Conservation (phyloP, 164 flowering plant species). For the Brasenia schreberi region DNA sequence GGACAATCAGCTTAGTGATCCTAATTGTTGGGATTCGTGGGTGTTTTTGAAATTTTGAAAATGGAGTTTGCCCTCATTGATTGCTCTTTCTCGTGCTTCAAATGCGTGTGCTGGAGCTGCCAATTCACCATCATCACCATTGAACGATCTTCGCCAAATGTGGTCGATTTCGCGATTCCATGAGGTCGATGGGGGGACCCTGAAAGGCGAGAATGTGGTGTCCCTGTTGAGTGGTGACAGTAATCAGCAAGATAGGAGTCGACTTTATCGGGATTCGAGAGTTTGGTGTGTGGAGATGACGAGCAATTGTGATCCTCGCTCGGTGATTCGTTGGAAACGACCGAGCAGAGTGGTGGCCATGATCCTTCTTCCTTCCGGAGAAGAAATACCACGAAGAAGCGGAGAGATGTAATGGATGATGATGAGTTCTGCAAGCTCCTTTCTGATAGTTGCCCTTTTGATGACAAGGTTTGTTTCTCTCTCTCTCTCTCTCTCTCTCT, state of each 20-base stretch:
- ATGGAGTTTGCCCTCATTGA: no score
- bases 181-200: no score
- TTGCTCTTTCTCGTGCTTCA: no score
- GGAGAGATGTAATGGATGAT: constrained; percentile 25
- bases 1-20: no score
- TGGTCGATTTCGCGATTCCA: no score
- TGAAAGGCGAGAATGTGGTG: constrained; percentile 17
- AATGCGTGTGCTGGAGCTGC: no score
- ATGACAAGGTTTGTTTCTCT: constrained; percentile 20
- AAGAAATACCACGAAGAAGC: background rate
- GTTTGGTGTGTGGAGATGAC: constrained; percentile 15
- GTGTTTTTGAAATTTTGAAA: no score
- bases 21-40: no score
- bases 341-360: constrained; percentile 43
- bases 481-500: background rate
- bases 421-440: constrained; percentile 43
- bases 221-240: background rate
- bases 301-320: constrained; percentile 28
- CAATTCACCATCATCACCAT: no score
- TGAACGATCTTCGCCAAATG: no score
- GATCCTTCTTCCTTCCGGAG: constrained; percentile 1
- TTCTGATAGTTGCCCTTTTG: constrained; percentile 31
- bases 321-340: constrained; percentile 47
- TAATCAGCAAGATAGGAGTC: constrained; percentile 5
- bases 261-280: constrained; percentile 20